Evolutionary conservation across 257 asterid species (phyloP).

Genomic region (Haberlea rhodopensis): DNA sequence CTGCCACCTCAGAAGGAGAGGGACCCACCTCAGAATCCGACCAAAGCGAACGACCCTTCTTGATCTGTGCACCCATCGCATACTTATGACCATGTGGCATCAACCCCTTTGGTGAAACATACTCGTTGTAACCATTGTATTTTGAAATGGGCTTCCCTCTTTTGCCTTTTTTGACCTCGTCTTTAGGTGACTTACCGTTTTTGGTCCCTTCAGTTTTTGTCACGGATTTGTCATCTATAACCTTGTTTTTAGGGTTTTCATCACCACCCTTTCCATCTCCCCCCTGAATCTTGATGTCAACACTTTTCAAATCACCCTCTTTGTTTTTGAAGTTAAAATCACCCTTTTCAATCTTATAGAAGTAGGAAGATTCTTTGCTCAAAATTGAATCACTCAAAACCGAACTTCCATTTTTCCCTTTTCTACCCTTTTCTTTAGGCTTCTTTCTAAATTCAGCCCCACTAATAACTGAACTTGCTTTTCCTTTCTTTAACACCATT

Average conservation of each 20-base stretch:
- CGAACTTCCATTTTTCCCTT: slow-evolving; percentile 46
- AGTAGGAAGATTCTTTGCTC: slow-evolving; percentile 47
- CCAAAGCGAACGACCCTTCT: slow-evolving; percentile 40
- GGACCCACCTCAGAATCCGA: slow-evolving; percentile 88
- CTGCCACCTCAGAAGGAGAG: slow-evolving; percentile 88
- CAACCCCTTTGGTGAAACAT: slow-evolving; percentile 28
- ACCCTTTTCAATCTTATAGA: slow-evolving; percentile 19
- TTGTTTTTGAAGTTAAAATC: slow-evolving; percentile 5
- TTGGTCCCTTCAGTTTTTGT: slow-evolving; percentile 19
- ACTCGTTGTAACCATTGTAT: slow-evolving; percentile 24
- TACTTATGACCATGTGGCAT: slow-evolving; percentile 27
- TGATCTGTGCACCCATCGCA: slow-evolving; percentile 38
- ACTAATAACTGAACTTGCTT: slow-evolving; percentile 71
- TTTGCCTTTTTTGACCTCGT: slow-evolving; percentile 19
- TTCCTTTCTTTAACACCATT: slow-evolving; percentile 33
- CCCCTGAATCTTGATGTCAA: background rate
- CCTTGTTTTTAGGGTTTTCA: slow-evolving; percentile 23
- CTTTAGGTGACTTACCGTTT: slow-evolving; percentile 19
- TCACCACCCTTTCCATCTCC: background rate
- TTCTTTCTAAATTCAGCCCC: slow-evolving; percentile 58
- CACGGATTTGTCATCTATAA: slow-evolving; percentile 36
- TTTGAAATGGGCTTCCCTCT: slow-evolving; percentile 38
- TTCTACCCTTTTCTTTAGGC: slow-evolving; percentile 31
- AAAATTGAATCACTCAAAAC: slow-evolving; percentile 55
- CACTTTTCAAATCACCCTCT: slow-evolving; percentile 2